Conservation (phyloP, 371 early-diverging fungal genomes). For the Blyttiomyces sp. region DNA sequence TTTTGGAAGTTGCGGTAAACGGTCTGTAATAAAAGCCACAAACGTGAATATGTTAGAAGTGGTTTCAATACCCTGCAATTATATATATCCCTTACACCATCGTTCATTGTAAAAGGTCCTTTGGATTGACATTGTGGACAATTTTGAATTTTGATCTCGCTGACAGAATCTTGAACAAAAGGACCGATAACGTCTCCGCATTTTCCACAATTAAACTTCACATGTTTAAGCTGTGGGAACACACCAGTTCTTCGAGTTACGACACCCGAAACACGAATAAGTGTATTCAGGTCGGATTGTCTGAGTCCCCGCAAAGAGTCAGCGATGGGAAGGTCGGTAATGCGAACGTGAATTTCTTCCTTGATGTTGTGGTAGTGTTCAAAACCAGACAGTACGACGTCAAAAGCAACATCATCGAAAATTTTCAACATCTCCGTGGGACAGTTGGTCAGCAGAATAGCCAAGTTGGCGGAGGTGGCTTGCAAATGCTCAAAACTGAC, state of each 20-base stretch:
- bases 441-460: slow-evolving; percentile 83
- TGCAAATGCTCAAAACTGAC: slow-evolving; percentile 81
- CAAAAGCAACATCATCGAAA: slow-evolving; percentile 91
- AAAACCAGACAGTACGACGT: slow-evolving; percentile 84
- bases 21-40: slow-evolving; percentile 67
- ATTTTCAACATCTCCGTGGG: slow-evolving; percentile 86
- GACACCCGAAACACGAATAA: slow-evolving; percentile 94
- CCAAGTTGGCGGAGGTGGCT: slow-evolving; percentile 71
- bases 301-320: slow-evolving; percentile 86
- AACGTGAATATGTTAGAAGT: too few species aligned
- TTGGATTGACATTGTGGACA: slow-evolving; percentile 94
- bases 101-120: slow-evolving; percentile 90
- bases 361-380: slow-evolving; percentile 92
- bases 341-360: slow-evolving; percentile 92
- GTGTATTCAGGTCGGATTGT: slow-evolving; percentile 88
- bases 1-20: slow-evolving; percentile 98
- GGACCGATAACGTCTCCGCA: slow-evolving; percentile 95
- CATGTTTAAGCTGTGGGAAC: slow-evolving; percentile 95
- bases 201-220: slow-evolving; percentile 95
- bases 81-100: too few species aligned
- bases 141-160: slow-evolving; percentile 79
- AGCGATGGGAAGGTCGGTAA: slow-evolving; percentile 85
- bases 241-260: slow-evolving; percentile 95
- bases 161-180: slow-evolving; percentile 86
- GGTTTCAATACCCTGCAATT: too few species aligned